Evolutionary conservation across 805 yeast genomes (phyloP).

Genomic region (Teunomyces stri): DNA sequence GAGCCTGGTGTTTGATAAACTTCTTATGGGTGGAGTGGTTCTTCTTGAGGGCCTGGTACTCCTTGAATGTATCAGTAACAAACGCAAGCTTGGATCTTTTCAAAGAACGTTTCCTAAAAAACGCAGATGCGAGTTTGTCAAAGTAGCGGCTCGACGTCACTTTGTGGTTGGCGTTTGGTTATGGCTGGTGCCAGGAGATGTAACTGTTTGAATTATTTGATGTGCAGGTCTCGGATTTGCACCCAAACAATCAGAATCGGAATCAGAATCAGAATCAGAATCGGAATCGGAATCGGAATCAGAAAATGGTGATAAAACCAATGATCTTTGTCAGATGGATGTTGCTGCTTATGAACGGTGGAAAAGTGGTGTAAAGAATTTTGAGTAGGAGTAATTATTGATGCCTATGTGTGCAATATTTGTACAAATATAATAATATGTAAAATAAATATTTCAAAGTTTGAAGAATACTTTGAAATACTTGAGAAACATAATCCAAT

Average conservation of each 20-base stretch:
- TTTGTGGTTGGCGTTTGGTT: constrained; percentile 8
- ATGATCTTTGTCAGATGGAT: not conserved
- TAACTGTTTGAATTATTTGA: not conserved
- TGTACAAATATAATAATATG: no score
- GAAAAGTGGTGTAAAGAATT: no score
- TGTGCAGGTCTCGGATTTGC: not conserved
- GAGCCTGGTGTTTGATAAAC: constrained; percentile 9
- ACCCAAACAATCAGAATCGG: not conserved
- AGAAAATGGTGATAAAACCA: not conserved
- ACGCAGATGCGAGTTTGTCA: constrained; percentile 19
- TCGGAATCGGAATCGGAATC: not conserved
- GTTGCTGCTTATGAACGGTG: no score
- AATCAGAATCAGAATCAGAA: not conserved
- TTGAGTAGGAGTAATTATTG: no score
- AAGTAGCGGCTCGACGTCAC: constrained; percentile 16
- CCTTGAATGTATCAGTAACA: constrained; percentile 30
- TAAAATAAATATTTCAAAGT: no score
- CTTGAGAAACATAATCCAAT: no score
- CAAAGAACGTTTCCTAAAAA: constrained; percentile 12
- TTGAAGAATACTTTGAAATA: no score
- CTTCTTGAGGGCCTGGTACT: constrained; percentile 27
- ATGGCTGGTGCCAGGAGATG: not conserved
- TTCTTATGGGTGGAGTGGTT: constrained; percentile 14
- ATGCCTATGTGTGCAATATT: no score
- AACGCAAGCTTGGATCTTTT: constrained; percentile 22